phyloP scores from a whole-genome alignment of 805 yeast genomes.

The Ogataea neopini region DNA sequence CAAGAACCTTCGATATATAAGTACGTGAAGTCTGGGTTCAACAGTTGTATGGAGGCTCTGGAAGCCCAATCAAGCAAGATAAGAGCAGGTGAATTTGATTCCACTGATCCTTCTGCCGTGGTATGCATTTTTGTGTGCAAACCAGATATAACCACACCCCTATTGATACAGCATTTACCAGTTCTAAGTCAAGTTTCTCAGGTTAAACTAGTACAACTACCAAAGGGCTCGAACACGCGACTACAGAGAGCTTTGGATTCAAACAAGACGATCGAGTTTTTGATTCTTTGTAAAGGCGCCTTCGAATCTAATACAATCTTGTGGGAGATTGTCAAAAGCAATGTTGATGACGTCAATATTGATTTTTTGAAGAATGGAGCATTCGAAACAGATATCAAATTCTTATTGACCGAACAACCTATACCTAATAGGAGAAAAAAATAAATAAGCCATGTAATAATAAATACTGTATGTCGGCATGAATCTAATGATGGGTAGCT shows the following conservation, averaged over 20 bases:
- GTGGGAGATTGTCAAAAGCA: constrained; percentile 17
- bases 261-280: constrained; percentile 18
- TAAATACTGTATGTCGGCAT: not conserved
- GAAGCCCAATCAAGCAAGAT: constrained; percentile 42
- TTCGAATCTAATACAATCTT: constrained; percentile 16
- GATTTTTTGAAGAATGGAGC: constrained; percentile 27
- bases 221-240: constrained; percentile 40
- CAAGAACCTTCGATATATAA: constrained; percentile 31
- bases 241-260: constrained; percentile 21
- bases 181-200: constrained; percentile 50
- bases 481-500: constrained; percentile 10
- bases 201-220: constrained; percentile 62
- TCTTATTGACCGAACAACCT: constrained; percentile 50
- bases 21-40: constrained; percentile 50
- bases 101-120: constrained; percentile 25
- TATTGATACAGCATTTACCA: constrained; percentile 61
- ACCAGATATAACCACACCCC: constrained; percentile 38
- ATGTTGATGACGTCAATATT: constrained; percentile 26
- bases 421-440: constrained; percentile 28
- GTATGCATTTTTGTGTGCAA: constrained; percentile 60
- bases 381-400: constrained; percentile 37
- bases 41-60: constrained; percentile 50
- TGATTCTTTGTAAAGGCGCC: constrained; percentile 21
- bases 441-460: constrained; percentile 6
- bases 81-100: constrained; percentile 19